Evolutionary conservation across 768 basidiomycete species (phyloP), one percentile per base, ranked within the genome.

Genomic region (Boletus subparvulus): DNA sequence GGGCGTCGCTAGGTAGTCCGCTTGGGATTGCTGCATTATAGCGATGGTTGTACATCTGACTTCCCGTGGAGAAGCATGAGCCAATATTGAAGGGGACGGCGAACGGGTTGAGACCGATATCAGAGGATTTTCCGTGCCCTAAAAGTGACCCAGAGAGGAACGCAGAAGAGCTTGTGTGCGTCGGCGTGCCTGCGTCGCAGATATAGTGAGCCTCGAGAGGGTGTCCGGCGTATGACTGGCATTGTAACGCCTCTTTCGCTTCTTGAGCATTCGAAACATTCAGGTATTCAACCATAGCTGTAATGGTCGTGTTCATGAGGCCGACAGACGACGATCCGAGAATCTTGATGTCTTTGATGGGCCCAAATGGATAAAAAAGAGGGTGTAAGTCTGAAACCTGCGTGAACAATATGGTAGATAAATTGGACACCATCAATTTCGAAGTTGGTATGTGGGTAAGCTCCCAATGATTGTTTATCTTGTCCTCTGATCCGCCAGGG

Each of bases 341-440:
- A 40, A 78, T 78, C 60, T 82, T 80, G 51, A 90, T 78, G 52
- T 81, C 81, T 64, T 84, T 83, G 66, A 89, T 82, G 32, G 77
- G 73, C 14, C 89, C 89, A 64, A 85, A 91, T 24, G 89, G 89
- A 69, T 77, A 82, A 56, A 91, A 80, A 39, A 91, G 76, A n/a
- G 88, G 88, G 49, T 87, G 79, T 60, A 90, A 70, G 65, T 91
- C 89, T 50, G 80, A 77, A 45, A 75, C 70, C 65, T 86, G 81
- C 54, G 86, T 82, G 68, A 91, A 91, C 41, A 91, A 71, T 42
- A 88, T 63, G 30, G 79, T 75, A 42, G 90, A 84, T 61, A 92
- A 71, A 56, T 88, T 86, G 56, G 77, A 80, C 47, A 90, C 83
- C 37, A 88, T 75, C 52, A 91, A 63, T 41, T 78, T 79, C 16